These are phyloP conservation scores for Schizophyllum commune DNA, from an alignment of 1,284 basidiomycete genomes.

Conservation along the genomic window DNA sequence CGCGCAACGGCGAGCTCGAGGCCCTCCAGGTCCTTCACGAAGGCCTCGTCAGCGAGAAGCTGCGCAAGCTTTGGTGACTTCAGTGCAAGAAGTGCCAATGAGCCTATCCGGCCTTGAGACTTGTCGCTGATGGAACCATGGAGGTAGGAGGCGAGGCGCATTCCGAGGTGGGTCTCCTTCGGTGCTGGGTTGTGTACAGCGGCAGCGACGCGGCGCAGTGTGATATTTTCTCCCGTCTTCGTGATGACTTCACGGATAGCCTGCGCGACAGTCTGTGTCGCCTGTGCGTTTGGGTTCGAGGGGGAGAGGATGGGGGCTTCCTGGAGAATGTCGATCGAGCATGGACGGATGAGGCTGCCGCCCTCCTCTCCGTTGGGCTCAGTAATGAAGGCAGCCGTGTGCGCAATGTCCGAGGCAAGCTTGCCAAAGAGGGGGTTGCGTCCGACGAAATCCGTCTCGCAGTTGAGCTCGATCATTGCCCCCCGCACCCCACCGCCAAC, in stretches of 20 bases:
- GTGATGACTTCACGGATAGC: slow-evolving; percentile 78
- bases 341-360: slow-evolving; percentile 32
- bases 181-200: slow-evolving; percentile 56
- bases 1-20: slow-evolving; percentile 75
- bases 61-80: slow-evolving; percentile 37
- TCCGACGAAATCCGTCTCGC: slow-evolving; percentile 96
- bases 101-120: slow-evolving; percentile 63
- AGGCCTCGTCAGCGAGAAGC: slow-evolving; percentile 35
- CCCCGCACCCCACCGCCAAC: slow-evolving; percentile 52
- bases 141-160: slow-evolving; percentile 72
- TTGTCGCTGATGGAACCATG: slow-evolving; percentile 52
- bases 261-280: slow-evolving; percentile 52
- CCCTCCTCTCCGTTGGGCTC: slow-evolving; percentile 32
- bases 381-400: slow-evolving; percentile 78
- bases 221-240: slow-evolving; percentile 88
- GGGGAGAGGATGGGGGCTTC: slow-evolving; percentile 64
- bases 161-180: slow-evolving; percentile 29
- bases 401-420: slow-evolving; percentile 76
- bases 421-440: slow-evolving; percentile 79
- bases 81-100: slow-evolving; percentile 59
- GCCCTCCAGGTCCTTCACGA: slow-evolving; percentile 16
- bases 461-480: slow-evolving; percentile 88
- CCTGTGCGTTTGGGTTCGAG: slow-evolving; percentile 25
- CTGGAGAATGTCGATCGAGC: slow-evolving; percentile 46
- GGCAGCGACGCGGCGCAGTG: slow-evolving; percentile 65